These are phyloP conservation scores for Rhodamnia argentea DNA, from an alignment of 345 rosid genomes.

Conservation along the genomic window DNA sequence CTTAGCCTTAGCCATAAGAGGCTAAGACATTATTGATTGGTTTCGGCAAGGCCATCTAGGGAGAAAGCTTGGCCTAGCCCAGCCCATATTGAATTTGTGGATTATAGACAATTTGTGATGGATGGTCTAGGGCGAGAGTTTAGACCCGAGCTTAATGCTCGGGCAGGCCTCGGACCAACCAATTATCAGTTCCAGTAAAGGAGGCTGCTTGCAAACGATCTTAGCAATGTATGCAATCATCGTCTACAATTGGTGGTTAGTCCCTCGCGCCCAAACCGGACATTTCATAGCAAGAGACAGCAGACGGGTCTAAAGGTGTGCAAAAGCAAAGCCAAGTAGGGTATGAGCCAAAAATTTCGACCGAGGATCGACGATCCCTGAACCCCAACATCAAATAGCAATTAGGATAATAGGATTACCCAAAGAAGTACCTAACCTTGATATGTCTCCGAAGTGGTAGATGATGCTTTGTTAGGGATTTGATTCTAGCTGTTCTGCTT, in stretches of 20 bases:
- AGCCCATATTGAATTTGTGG: neutral
- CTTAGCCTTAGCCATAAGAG: neutral
- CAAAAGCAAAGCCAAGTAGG: no score
- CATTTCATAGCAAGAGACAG: neutral
- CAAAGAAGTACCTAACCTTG: neutral
- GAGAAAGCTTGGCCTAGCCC: neutral
- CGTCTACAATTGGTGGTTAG: neutral
- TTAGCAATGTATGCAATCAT: neutral
- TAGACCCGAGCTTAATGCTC: neutral
- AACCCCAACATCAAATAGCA: neutral
- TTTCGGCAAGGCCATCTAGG: neutral
- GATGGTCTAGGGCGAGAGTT: neutral
- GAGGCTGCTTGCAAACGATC: neutral
- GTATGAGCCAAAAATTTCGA: neutral
- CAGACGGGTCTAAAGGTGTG: neutral
- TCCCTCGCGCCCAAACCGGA: neutral
- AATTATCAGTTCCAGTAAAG: neutral
- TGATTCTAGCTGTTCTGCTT: neutral
- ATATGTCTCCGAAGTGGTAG: neutral
- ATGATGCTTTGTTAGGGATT: neutral
- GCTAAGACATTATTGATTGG: neutral
- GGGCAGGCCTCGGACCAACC: neutral
- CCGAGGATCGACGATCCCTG: no score
- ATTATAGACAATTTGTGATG: neutral
- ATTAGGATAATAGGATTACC: neutral